These are phyloP conservation scores for Toxicodendron radicans DNA, from an alignment of 345 rosid species.

Conservation along the genomic window DNA sequence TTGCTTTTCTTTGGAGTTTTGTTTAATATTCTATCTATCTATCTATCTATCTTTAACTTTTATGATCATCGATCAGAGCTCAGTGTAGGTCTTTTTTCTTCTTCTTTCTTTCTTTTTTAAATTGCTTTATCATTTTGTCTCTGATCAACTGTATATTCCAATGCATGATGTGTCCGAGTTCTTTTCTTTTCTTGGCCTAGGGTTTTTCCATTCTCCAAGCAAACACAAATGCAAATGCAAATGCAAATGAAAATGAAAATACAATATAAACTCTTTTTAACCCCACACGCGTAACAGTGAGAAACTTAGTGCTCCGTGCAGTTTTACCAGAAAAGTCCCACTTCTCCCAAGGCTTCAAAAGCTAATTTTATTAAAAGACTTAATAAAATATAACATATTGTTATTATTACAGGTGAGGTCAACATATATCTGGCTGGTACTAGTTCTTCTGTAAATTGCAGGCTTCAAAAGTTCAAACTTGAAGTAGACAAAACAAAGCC, in stretches of 20 bases:
- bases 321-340: background rate
- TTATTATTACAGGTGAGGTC: too few relatives aligned
- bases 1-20: conserved; percentile 33
- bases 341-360: background rate
- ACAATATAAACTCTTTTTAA: conserved; percentile 11
- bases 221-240: background rate
- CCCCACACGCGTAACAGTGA: conserved; percentile 42
- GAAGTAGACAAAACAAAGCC: too few relatives aligned
- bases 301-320: conserved; percentile 55
- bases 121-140: conserved; percentile 19
- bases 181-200: background rate
- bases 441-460: too few relatives aligned
- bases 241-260: background rate
- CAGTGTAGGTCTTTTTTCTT: background rate
- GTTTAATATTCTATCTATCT: conserved; percentile 14
- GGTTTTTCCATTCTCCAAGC: conserved; percentile 23
- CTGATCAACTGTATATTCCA: conserved; percentile 33
- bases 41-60: conserved; percentile 17
- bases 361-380: too few relatives aligned
- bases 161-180: conserved; percentile 14
- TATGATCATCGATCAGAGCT: background rate
- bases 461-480: too few relatives aligned
- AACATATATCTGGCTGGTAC: too few relatives aligned
- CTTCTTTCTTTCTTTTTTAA: background rate
- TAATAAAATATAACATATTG: too few relatives aligned